phyloP scores from a whole-genome alignment of 176 grass and related monocot species.

The Puccinellia tenuiflora region DNA sequence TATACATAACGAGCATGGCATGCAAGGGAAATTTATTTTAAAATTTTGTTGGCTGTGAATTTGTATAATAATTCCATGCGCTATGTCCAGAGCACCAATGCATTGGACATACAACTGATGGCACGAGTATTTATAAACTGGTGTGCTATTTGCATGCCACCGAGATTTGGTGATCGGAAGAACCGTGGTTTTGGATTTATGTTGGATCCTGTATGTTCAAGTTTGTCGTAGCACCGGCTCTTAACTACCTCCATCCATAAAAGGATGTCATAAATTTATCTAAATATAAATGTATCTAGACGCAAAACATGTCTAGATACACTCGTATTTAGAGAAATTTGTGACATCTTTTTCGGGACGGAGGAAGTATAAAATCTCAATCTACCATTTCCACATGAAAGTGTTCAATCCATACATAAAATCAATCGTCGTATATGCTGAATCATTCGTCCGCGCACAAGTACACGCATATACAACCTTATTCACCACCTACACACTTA shows the following conservation, averaged over 20 bases:
- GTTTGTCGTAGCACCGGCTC: not conserved
- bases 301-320: too few relatives aligned
- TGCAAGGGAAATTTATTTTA: not conserved
- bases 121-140: not conserved
- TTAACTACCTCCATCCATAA: too few relatives aligned
- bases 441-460: not conserved
- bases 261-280: too few relatives aligned
- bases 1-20: not conserved
- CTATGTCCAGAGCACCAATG: too few relatives aligned
- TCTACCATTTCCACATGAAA: too few relatives aligned
- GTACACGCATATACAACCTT: constrained; percentile 5
- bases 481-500: constrained; percentile 6
- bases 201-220: not conserved
- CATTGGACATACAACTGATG: not conserved
- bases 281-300: too few relatives aligned
- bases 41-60: not conserved
- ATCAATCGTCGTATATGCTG: too few relatives aligned
- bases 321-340: too few relatives aligned
- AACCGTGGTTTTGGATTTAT: not conserved
- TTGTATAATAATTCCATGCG: not conserved
- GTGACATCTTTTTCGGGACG: too few relatives aligned
- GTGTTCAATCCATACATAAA: too few relatives aligned
- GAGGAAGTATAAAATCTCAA: too few relatives aligned
- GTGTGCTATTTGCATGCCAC: not conserved
- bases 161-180: not conserved